Evolutionary conservation across 495 filamentous ascomycete species (phyloP).

Genomic region (Aspergillus olivimuriae): DNA sequence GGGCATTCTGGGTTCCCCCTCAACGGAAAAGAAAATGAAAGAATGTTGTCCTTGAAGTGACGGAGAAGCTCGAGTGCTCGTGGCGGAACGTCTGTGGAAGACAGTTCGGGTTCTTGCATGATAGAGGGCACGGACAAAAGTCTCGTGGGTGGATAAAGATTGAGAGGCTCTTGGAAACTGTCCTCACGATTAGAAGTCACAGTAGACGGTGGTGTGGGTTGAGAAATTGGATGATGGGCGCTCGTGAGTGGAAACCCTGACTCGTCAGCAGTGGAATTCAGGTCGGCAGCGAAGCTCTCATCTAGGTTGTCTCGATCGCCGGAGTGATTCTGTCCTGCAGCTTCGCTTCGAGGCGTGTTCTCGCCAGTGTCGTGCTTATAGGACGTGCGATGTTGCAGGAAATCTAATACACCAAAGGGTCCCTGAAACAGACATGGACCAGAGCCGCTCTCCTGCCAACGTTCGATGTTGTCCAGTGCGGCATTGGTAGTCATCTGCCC

Average conservation of each 20-base stretch:
- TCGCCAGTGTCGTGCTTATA: too few relatives aligned
- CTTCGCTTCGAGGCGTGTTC: not conserved
- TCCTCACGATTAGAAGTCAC: too few relatives aligned
- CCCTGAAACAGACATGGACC: constrained; percentile 1
- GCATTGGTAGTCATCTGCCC: not conserved
- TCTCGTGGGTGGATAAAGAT: not conserved
- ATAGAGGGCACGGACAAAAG: not conserved
- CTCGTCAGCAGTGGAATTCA: too few relatives aligned
- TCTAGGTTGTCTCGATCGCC: too few relatives aligned
- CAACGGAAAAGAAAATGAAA: constrained; percentile 1
- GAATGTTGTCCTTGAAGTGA: not conserved
- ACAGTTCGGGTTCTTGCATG: not conserved
- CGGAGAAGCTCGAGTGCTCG: constrained; percentile 3
- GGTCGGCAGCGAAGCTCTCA: too few relatives aligned
- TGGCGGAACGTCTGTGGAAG: constrained; percentile 2
- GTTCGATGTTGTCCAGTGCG: constrained; percentile 1
- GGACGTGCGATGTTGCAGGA: too few relatives aligned
- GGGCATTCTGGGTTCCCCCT: constrained; percentile 3
- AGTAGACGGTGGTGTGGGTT: too few relatives aligned
- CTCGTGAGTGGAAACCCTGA: too few relatives aligned
- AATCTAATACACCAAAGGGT: constrained; percentile 10
- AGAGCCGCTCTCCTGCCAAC: not conserved
- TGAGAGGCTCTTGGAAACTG: too few relatives aligned
- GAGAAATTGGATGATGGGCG: too few relatives aligned
- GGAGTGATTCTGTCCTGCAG: not conserved